Base-by-base conservation (phyloP, 305 asterid species). In the Plantago rigida region DNA sequence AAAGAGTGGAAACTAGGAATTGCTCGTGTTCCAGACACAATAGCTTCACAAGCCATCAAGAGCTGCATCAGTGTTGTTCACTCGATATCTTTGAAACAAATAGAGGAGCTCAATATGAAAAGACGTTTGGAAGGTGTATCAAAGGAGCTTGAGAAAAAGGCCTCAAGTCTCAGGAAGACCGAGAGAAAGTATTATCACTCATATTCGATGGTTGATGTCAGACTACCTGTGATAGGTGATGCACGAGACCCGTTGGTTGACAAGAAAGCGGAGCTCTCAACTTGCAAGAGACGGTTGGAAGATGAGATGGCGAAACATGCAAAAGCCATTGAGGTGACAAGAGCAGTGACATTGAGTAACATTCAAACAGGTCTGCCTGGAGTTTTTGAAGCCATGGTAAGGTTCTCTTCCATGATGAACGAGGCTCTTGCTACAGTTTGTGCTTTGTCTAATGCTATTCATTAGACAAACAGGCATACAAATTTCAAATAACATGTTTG, bases 351-450 rank as follows among this genome's bases (percentile, higher is more conserved):
- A 3, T 67, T 85, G 73, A 89, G 87, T 65, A 93, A 93, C 72
- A 80, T 93, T 24, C 99, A 93, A 65, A 89, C 99, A 0, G 99
- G 99, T 11, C 62, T 93, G 79, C 99, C 99, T 0, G 96, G 97
- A 29, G 99, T 93, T 58, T 89, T 93, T 73, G 96, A 87, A 74
- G 96, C 97, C 7, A 78, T 89, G 97, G 82, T 96, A 53, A 89
- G 97, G 61, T 93, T 93, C 68, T 93, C 99, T 8, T 79, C 81
- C 10, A 63, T 89, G 74, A 77, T 89, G 70, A 79, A 83, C 2
- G 97, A 85, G 71, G 88, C 94, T 51, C 95, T 89, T 1, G 92
- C 73, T 76, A 61, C 79, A 1, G 99, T 81, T 24, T 93, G 99
- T 77, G 81, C 77, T 3, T 76, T 80, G 26, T 85, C 97, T 34